phyloP scores from a whole-genome alignment of 2,329 filamentous ascomycete species.

The Emmonsia crescens region DNA sequence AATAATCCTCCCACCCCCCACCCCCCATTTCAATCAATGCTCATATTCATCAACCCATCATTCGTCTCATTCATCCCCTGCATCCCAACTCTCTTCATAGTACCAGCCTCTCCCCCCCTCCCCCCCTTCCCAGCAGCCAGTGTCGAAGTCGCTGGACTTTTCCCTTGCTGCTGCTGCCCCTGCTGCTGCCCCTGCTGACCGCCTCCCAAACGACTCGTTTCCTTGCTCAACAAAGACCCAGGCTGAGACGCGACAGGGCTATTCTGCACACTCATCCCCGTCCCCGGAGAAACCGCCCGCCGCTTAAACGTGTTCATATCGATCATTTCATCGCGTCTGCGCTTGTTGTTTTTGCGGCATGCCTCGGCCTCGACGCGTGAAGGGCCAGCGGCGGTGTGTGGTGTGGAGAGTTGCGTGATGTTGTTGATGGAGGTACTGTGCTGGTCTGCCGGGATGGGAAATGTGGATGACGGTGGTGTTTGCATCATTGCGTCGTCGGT shows the following conservation, averaged over 20 bases:
- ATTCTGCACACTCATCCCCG: constrained; percentile 82
- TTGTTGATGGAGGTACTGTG: background rate
- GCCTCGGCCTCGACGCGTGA: constrained; percentile 8
- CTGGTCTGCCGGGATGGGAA: background rate
- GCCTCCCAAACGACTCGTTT: background rate
- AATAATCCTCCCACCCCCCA: background rate
- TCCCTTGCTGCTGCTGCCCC: constrained; percentile 26
- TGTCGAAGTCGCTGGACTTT: constrained; percentile 36
- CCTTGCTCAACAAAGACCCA: constrained; percentile 4
- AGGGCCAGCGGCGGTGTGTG: constrained; percentile 14
- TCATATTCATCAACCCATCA: constrained; percentile 93
- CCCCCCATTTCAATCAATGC: constrained; percentile 59
- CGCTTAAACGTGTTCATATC: constrained; percentile 83
- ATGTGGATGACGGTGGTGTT: constrained; percentile 22
- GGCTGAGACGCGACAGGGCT: constrained; percentile 75
- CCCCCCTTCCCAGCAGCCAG: constrained; percentile 6
- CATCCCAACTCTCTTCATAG: constrained; percentile 54
- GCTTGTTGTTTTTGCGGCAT: constrained; percentile 34
- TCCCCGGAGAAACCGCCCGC: constrained; percentile 78
- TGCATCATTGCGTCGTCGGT: constrained; percentile 32
- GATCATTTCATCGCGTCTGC: constrained; percentile 84
- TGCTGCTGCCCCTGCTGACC: background rate
- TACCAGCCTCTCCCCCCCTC: background rate
- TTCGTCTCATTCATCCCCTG: constrained; percentile 96
- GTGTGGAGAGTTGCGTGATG: constrained; percentile 8